Evolutionary conservation across 1,284 basidiomycete species (phyloP).

Genomic region (Anthracocystis setariae): DNA sequence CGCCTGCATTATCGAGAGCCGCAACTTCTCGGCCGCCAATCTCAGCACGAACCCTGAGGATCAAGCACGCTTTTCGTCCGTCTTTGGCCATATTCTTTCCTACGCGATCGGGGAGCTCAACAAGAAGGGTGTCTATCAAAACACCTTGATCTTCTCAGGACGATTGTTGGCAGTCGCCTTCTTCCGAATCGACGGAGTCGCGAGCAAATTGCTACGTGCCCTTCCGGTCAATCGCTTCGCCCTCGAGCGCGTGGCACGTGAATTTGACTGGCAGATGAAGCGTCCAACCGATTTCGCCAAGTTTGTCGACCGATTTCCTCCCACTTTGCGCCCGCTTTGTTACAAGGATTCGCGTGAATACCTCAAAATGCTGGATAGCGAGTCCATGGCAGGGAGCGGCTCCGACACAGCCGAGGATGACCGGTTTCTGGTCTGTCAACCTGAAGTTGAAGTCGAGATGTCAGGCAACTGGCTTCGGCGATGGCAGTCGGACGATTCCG

Average conservation of each 20-base stretch:
- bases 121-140: conserved; percentile 66
- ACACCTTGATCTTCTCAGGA: conserved; percentile 64
- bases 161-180: conserved; percentile 61
- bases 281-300: conserved; percentile 42
- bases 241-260: conserved; percentile 56
- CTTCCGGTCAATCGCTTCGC: conserved; percentile 63
- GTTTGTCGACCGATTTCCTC: conserved; percentile 52
- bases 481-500: conserved; percentile 66
- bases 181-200: conserved; percentile 59
- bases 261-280: conserved; percentile 54
- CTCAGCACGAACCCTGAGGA: conserved; percentile 51
- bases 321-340: conserved; percentile 54
- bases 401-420: conserved; percentile 48
- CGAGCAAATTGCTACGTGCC: conserved; percentile 61
- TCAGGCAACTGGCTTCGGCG: conserved; percentile 64
- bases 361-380: conserved; percentile 59
- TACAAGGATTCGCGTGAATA: conserved; percentile 60
- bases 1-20: conserved; percentile 61
- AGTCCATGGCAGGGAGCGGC: conserved; percentile 21
- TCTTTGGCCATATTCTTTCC: conserved; percentile 59
- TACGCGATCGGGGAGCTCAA: conserved; percentile 65
- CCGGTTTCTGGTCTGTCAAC: conserved; percentile 58
- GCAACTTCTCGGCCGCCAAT: conserved; percentile 54
- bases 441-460: conserved; percentile 64
- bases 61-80: conserved; percentile 51